Conservation (phyloP, 73 alveolate genomes). For the Stentor coeruleus region DNA sequence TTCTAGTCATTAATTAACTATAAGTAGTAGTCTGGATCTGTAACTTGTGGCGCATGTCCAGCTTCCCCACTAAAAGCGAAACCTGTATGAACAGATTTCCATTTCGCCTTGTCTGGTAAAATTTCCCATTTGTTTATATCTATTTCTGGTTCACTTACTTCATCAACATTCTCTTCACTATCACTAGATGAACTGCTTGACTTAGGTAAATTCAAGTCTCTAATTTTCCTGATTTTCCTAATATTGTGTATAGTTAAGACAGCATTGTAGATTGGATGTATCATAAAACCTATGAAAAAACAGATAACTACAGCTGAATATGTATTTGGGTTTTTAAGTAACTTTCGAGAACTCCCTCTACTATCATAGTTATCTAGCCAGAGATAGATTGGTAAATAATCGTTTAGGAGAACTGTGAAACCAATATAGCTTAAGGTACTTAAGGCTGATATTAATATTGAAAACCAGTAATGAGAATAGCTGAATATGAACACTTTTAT, state of each 20-base stretch:
- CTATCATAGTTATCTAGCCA: constrained; percentile 22
- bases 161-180: not conserved
- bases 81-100: constrained; percentile 33
- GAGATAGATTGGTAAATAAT: not conserved
- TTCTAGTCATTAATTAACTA: too few relatives aligned
- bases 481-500: constrained; percentile 47
- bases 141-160: not conserved
- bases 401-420: not conserved
- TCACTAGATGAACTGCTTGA: not conserved
- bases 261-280: not conserved
- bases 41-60: constrained; percentile 55
- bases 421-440: not conserved
- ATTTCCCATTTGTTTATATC: not conserved
- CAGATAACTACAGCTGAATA: not conserved
- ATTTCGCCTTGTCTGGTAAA: not conserved
- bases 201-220: not conserved
- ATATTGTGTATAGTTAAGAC: not conserved
- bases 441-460: not conserved
- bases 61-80: constrained; percentile 62
- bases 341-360: not conserved
- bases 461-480: constrained; percentile 6
- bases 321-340: constrained; percentile 9
- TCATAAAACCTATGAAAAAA: too few relatives aligned
- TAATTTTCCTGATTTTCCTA: not conserved
- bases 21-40: constrained; percentile 25